Conservation (phyloP, 768 basidiomycete genomes). For the Mycena vulgaris region DNA sequence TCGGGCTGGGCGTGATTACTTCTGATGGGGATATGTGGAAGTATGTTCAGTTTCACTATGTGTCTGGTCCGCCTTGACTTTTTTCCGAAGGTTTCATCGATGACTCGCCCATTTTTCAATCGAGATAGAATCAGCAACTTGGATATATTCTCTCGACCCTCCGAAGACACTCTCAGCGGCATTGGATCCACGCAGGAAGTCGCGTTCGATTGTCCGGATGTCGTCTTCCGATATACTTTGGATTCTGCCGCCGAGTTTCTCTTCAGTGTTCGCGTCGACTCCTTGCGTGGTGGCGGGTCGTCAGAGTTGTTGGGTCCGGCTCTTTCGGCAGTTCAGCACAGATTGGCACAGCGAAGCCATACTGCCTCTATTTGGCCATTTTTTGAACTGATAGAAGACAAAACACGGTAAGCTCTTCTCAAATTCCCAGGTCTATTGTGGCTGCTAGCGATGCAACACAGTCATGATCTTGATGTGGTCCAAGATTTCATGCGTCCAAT, state of each 20-base stretch:
- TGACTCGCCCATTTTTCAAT: constrained; percentile 27
- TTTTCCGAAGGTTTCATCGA: constrained; percentile 14
- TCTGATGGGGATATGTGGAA: constrained; percentile 25
- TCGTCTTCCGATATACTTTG: constrained; percentile 16
- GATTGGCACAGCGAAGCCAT: too few relatives aligned
- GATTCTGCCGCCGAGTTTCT: constrained; percentile 25
- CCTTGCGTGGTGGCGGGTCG: neutral
- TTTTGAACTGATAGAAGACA: too few relatives aligned
- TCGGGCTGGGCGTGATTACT: neutral
- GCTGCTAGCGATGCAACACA: too few relatives aligned
- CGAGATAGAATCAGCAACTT: constrained; percentile 3
- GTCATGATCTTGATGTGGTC: too few relatives aligned
- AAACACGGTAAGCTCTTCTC: too few relatives aligned
- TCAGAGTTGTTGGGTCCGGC: constrained; percentile 6
- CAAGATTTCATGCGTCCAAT: too few relatives aligned
- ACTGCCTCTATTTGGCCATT: too few relatives aligned
- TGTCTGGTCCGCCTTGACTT: too few relatives aligned
- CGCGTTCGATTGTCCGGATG: constrained; percentile 16
- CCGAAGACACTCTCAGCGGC: constrained; percentile 12
- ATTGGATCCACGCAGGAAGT: constrained; percentile 14
- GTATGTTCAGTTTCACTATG: neutral
- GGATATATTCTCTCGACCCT: constrained; percentile 18
- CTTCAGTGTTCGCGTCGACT: constrained; percentile 12
- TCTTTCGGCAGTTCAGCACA: too few relatives aligned
- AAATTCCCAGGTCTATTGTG: too few relatives aligned